Evolutionary conservation across 495 filamentous ascomycete species (phyloP).

Genomic region (Lasiosphaeria miniovina): DNA sequence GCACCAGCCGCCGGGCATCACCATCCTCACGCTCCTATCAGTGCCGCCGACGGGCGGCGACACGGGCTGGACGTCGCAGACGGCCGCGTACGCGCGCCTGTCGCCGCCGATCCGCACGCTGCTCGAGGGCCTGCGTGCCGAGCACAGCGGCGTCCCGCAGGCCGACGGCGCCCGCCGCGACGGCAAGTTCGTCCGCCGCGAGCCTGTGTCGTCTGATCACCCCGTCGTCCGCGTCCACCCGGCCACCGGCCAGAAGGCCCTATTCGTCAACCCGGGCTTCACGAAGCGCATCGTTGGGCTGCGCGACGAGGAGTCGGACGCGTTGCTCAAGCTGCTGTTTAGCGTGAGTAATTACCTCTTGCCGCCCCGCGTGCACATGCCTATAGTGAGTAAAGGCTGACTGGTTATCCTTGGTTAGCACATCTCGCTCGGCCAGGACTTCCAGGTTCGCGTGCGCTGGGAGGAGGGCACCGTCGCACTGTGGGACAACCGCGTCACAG

Average conservation of each 20-base stretch:
- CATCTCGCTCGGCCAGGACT: constrained; percentile 53
- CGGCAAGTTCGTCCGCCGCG: constrained; percentile 63
- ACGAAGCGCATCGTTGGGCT: constrained; percentile 73
- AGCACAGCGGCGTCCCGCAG: constrained; percentile 71
- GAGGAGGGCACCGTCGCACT: constrained; percentile 66
- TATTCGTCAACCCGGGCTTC: constrained; percentile 80
- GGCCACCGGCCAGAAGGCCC: constrained; percentile 73
- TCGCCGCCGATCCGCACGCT: constrained; percentile 67
- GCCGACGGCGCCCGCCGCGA: constrained; percentile 59
- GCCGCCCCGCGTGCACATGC: background rate
- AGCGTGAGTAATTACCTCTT: constrained; percentile 12
- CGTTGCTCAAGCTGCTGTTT: constrained; percentile 63
- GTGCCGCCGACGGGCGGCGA: constrained; percentile 74
- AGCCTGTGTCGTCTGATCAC: constrained; percentile 63
- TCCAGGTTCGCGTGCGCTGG: constrained; percentile 71
- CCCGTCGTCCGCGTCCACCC: constrained; percentile 72
- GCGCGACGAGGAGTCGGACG: constrained; percentile 66
- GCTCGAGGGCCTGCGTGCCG: constrained; percentile 65
- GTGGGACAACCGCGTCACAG: constrained; percentile 71
- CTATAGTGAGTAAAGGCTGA: background rate
- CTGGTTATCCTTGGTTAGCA: constrained; percentile 26
- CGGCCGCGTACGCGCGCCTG: constrained; percentile 68
- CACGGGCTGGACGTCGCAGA: constrained; percentile 72
- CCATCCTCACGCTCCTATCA: constrained; percentile 64
- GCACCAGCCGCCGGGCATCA: constrained; percentile 74